Evolutionary conservation across 306 rosid species (phyloP), one percentile per base, ranked within the genome.

Genomic region (Malus sieversii): DNA sequence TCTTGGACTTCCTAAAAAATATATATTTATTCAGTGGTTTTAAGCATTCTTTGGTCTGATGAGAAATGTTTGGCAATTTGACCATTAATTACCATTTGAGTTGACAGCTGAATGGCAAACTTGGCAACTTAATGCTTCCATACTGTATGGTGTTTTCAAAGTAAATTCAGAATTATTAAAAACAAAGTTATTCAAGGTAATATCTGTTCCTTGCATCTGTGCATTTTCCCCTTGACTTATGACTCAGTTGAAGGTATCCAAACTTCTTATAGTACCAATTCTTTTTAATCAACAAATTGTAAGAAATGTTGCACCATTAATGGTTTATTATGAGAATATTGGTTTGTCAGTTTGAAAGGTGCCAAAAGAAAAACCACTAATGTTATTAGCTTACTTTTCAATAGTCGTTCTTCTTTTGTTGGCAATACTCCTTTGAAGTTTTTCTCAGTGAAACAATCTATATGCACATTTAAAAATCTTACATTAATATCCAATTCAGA

Each of bases 91-190:
- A 59, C 65, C 73, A 44, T 82, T 71, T 83, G 80, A 75, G 70
- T 79, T 79, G 82, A 72, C 91, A 90, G 92, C 71, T 74, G 88
- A 75, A 76, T 87, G 86, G 92, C 96, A 64, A 88, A 88, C 78
- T 85, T 90, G 73, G 75, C 92, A 66, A 79, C 88, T 83, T 84
- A 85, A 79, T 78, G 96, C 79, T 85, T 87, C 75, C 92, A 86
- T 72, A 78, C 82, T 66, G 89, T 88, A 90, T 77, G 96, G 91
- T 73, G 96, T 90, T 81, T 90, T 92, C 71, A 82, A 72, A 77
- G 79, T 83, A 81, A 92, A 90, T 82, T 82, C 83, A 61, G 90
- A 90, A 63, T 76, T 84, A 32, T 38, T 90, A 64, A 89, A 83
- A 79, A 58, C 78, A 71, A 86, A 72, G 69, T 77, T 90, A 63